phyloP scores from a whole-genome alignment of 1,284 basidiomycete species.

The Boletus holoroseus region DNA sequence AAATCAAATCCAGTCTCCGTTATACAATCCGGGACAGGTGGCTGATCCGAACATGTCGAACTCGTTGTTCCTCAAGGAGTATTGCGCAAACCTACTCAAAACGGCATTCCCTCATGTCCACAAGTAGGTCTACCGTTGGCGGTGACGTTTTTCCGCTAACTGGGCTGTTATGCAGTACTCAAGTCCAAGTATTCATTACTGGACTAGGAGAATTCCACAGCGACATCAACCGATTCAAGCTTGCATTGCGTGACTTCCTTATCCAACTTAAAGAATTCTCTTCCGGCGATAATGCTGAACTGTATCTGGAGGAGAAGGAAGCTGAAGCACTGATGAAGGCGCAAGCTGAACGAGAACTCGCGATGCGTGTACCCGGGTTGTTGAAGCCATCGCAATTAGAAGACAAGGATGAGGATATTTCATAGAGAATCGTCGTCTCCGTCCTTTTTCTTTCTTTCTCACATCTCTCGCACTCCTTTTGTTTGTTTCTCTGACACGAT shows the following conservation, averaged over 20 bases:
- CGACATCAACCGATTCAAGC: slow-evolving; percentile 92
- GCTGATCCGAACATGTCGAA: slow-evolving; percentile 78
- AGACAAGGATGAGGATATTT: slow-evolving; percentile 85
- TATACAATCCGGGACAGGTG: slow-evolving; percentile 79
- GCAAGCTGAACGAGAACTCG: slow-evolving; percentile 80
- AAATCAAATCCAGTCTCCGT: slow-evolving; percentile 74
- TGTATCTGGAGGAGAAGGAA: slow-evolving; percentile 95
- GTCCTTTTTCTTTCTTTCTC: neutral
- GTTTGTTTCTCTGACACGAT: slow-evolving; percentile 18
- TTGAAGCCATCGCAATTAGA: slow-evolving; percentile 93
- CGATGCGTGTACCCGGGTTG: slow-evolving; percentile 97
- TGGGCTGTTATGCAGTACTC: slow-evolving; percentile 39
- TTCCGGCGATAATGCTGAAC: slow-evolving; percentile 67
- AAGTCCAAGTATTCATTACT: slow-evolving; percentile 77
- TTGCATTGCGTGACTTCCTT: slow-evolving; percentile 87
- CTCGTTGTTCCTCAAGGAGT: slow-evolving; percentile 79
- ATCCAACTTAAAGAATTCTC: slow-evolving; percentile 93
- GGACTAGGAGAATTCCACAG: slow-evolving; percentile 81
- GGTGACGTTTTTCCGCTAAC: slow-evolving; percentile 13
- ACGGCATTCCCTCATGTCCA: slow-evolving; percentile 90
- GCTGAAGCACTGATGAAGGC: slow-evolving; percentile 65
- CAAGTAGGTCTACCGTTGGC: slow-evolving; percentile 46
- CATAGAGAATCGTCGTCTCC: slow-evolving; percentile 28
- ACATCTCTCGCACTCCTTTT: slow-evolving; percentile 11
- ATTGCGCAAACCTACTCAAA: slow-evolving; percentile 81